phyloP scores from a whole-genome alignment of 108 stramenopile species.

The Skeletonema marinoi region DNA sequence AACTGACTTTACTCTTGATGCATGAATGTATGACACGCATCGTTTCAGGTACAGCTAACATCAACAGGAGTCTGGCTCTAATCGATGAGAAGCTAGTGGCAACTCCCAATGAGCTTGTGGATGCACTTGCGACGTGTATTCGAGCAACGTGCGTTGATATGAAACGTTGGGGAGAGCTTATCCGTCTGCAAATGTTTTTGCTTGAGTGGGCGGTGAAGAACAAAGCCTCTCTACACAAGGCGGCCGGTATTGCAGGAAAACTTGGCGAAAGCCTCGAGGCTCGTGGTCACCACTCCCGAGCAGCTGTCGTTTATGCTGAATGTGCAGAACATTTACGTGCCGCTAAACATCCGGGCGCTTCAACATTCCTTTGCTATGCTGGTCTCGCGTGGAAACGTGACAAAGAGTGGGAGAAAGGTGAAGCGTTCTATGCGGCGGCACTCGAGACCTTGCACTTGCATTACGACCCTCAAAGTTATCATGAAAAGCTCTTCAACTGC shows the following conservation, averaged over 20 bases:
- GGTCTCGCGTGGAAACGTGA: background rate
- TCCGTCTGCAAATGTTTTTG: background rate
- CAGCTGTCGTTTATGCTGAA: background rate
- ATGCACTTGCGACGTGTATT: background rate
- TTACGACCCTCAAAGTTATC: background rate
- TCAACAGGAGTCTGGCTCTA: background rate
- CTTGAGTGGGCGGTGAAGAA: background rate
- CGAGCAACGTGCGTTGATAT: background rate
- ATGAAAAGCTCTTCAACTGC: background rate
- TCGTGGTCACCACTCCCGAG: background rate
- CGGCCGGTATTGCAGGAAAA: background rate
- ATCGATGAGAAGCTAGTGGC: background rate
- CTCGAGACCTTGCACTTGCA: background rate
- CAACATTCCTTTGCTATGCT: background rate
- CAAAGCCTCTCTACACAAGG: background rate
- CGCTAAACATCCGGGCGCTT: constrained; percentile 1
- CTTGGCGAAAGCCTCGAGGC: background rate
- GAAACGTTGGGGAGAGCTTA: background rate
- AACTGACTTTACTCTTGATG: too few relatives aligned
- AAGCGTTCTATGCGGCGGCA: background rate
- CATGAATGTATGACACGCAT: too few relatives aligned
- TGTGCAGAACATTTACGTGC: background rate
- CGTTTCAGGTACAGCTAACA: background rate
- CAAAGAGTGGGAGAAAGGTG: constrained; percentile 1
- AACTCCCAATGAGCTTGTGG: background rate